phyloP scores from a whole-genome alignment of 768 basidiomycete species.

The Suillus cothurnatus region DNA sequence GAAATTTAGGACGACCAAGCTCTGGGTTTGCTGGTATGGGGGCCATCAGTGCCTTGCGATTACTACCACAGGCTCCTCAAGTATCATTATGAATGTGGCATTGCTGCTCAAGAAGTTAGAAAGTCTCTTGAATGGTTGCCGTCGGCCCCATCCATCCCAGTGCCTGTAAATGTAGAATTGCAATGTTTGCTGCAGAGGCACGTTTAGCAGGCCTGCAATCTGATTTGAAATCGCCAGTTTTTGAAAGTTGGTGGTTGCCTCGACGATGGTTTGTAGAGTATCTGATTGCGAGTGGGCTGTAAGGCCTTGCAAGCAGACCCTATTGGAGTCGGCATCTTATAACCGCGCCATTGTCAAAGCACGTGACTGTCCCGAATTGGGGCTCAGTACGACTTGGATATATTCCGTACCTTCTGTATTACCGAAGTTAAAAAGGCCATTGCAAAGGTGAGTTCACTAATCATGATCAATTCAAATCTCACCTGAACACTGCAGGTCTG shows the following conservation, averaged over 20 bases:
- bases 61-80: constrained; percentile 43
- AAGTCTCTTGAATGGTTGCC: background rate
- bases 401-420: background rate
- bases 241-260: background rate
- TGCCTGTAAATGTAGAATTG: background rate
- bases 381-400: background rate
- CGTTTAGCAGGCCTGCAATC: background rate
- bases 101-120: background rate
- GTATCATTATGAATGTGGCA: constrained; percentile 42
- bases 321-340: background rate
- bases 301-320: constrained; percentile 3
- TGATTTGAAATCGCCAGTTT: background rate
- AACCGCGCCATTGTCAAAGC: background rate
- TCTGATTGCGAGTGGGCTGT: background rate
- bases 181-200: background rate
- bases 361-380: background rate
- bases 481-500: background rate
- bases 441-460: constrained; percentile 8
- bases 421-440: constrained; percentile 4
- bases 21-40: constrained; percentile 38
- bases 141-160: background rate
- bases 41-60: constrained; percentile 41
- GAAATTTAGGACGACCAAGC: background rate
- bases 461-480: background rate
- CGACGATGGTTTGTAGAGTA: constrained; percentile 6